These are phyloP conservation scores for Talaromyces stipitatus DNA, from an alignment of 495 filamentous ascomycete genomes.

Conservation along the genomic window DNA sequence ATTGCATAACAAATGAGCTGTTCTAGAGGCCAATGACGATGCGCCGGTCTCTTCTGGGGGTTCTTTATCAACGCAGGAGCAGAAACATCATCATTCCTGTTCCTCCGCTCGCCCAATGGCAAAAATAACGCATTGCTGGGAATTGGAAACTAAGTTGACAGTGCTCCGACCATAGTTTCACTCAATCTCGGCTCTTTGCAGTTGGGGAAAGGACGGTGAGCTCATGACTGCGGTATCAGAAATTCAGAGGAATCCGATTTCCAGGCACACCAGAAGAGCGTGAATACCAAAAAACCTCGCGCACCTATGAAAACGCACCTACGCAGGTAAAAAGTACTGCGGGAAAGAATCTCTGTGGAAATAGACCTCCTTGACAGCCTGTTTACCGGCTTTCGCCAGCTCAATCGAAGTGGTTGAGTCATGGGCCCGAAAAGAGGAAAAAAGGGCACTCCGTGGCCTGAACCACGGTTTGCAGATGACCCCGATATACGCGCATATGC, in stretches of 20 bases:
- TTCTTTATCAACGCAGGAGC: not conserved
- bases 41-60: not conserved
- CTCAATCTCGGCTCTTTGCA: not conserved
- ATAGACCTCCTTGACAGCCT: too few species aligned
- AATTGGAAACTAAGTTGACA: not conserved
- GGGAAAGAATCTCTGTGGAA: too few species aligned
- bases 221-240: not conserved
- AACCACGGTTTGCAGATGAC: not conserved
- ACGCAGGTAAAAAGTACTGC: too few species aligned
- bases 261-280: not conserved
- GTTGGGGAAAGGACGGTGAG: not conserved
- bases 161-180: not conserved
- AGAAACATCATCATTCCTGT: not conserved
- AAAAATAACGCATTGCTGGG: not conserved
- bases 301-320: too few species aligned
- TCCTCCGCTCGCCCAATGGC: not conserved
- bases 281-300: too few species aligned
- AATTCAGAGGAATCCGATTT: not conserved
- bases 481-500: conserved; percentile 1
- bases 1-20: not conserved
- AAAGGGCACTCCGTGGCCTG: not conserved
- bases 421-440: too few species aligned
- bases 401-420: too few species aligned
- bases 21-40: not conserved
- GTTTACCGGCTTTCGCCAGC: too few species aligned